Base-by-base conservation (phyloP, 2,329 filamentous ascomycete genomes). In the Coleophoma crateriformis region DNA sequence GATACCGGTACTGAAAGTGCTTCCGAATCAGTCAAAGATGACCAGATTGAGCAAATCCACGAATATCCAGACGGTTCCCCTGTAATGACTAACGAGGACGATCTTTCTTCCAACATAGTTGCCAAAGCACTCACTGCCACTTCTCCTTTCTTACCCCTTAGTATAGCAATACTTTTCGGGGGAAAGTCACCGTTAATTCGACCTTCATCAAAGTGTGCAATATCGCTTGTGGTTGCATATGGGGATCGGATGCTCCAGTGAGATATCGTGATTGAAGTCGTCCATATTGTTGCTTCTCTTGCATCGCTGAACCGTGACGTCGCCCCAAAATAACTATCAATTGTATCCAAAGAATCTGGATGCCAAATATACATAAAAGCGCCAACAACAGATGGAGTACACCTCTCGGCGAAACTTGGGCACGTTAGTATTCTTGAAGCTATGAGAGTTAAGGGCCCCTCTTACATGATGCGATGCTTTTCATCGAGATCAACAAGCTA, bases 311-410 rank as follows among this genome's bases (percentile, higher is more conserved):
- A 59, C 7, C 46, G 22, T 11, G 57, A 55, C 1, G 53, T 47
- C 12, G 48, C 27, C 7, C 50, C 50, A 42, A 59, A 55, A 46
- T 59, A 56, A 27, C 46, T 51, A 32, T 59, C 55, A n/a, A 58
- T 50, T 2, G 57, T 51, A 34, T 56, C 57, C 15, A 59, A 41
- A 19, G 50, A 50, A 27, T 59, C 55, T 1, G 54, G 50, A 50
- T 59, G 57, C 52, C 54, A 59, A 15, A 59, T 47, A 27, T 54
- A 57, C 5, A 59, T 51, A 19, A 59, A 58, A 2, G 51, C 43
- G 35, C 46, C 48, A 7, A 59, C 51, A 11, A 59, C 34, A 7
- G 41, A 44, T 15, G 54, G 54, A n/a, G 46, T 54, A 32, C 50
- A 56, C 40, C 52, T 56, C 38, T 58, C 40, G 2, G 47, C 40